Conservation (phyloP, 2,329 filamentous ascomycete genomes). For the Seiridium unicorne region DNA sequence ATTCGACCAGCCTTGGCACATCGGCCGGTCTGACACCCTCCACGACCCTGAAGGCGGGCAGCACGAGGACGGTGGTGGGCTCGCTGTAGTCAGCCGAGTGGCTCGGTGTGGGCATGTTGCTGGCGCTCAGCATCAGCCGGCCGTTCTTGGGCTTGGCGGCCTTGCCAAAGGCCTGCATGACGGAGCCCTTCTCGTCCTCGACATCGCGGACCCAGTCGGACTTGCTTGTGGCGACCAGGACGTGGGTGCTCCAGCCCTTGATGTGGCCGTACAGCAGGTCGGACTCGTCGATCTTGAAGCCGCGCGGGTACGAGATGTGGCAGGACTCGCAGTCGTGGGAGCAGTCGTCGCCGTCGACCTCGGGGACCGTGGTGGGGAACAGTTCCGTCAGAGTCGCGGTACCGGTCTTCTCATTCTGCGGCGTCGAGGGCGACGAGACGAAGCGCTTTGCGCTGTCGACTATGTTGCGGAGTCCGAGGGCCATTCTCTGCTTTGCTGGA, state of each 20-base stretch:
- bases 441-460: constrained; percentile 31
- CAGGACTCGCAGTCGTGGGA: constrained; percentile 83
- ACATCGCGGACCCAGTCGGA: constrained; percentile 91
- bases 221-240: constrained; percentile 94
- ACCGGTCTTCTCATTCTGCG: constrained; percentile 17
- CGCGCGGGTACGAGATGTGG: constrained; percentile 70
- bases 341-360: constrained; percentile 84
- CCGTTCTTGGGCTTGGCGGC: constrained; percentile 63
- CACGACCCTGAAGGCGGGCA: constrained; percentile 80
- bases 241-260: constrained; percentile 83
- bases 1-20: constrained; percentile 69
- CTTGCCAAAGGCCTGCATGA: constrained; percentile 72
- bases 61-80: constrained; percentile 77
- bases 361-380: constrained; percentile 73
- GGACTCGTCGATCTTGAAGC: constrained; percentile 70
- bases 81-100: constrained; percentile 60
- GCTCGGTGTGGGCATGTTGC: constrained; percentile 80
- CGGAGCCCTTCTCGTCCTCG: constrained; percentile 79
- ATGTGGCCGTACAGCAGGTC: constrained; percentile 83
- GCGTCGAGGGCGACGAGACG: not conserved
- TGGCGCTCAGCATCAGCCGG: constrained; percentile 85
- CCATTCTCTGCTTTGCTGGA: constrained; percentile 29
- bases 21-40: constrained; percentile 78
- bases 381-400: constrained; percentile 43
- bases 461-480: constrained; percentile 39